Conservation (phyloP, 257 asterid genomes). For the Solanum commersonii region DNA sequence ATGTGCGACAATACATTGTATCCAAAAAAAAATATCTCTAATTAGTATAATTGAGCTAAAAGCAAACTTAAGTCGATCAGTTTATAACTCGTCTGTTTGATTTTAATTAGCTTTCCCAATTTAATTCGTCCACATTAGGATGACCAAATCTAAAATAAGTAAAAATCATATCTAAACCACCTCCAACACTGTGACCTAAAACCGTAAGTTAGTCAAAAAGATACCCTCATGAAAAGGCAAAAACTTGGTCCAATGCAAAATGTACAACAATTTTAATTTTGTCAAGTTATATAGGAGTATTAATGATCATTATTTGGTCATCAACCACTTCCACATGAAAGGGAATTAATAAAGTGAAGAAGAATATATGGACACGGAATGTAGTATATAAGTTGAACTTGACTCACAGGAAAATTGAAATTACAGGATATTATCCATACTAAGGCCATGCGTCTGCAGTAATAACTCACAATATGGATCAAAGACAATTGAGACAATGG, state of each 20-base stretch:
- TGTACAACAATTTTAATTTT: not conserved
- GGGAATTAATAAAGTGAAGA: not conserved
- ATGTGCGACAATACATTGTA: not conserved
- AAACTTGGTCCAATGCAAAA: not conserved
- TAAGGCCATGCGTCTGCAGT: not conserved
- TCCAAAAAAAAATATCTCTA: not conserved
- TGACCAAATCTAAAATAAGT: not conserved
- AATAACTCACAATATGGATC: not conserved
- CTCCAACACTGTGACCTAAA: not conserved
- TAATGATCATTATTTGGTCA: not conserved
- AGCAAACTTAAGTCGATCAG: not conserved
- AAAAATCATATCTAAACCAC: not conserved
- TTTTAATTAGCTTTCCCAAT: not conserved
- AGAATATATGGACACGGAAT: not conserved
- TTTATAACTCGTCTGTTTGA: not conserved
- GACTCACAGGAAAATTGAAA: not conserved
- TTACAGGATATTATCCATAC: not conserved
- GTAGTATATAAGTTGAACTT: not conserved
- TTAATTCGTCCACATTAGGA: not conserved
- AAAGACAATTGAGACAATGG: not conserved
- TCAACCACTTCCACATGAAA: not conserved
- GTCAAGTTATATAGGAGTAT: not conserved
- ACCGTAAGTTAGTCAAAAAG: not conserved
- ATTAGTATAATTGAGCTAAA: not conserved
- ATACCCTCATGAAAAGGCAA: not conserved